Evolutionary conservation across 345 rosid species (phyloP).

Genomic region (Euphorbia lathyris): DNA sequence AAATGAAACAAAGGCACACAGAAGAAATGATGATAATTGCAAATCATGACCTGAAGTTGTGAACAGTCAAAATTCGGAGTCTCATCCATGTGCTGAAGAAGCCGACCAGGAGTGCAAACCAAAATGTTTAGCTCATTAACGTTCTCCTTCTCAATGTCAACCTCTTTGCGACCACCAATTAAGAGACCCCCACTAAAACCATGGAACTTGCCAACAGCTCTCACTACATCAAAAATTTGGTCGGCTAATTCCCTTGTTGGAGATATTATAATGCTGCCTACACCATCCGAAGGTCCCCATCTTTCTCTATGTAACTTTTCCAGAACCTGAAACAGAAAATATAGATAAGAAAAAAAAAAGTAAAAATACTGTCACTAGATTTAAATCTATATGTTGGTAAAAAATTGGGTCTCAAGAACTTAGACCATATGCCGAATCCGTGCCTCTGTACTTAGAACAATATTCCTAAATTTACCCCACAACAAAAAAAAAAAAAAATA

Average conservation of each 20-base stretch:
- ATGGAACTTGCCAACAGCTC: slow-evolving; percentile 70
- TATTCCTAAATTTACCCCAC: not conserved
- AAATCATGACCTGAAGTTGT: slow-evolving; percentile 65
- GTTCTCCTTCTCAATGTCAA: slow-evolving; percentile 70
- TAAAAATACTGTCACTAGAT: not conserved
- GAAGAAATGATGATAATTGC: too few species aligned
- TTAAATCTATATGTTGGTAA: not conserved
- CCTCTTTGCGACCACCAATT: slow-evolving; percentile 87
- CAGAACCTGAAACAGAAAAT: slow-evolving; percentile 43
- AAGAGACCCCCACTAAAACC: slow-evolving; percentile 80
- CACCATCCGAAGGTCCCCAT: slow-evolving; percentile 91
- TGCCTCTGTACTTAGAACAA: too few species aligned
- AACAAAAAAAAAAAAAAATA: too few species aligned
- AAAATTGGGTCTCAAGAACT: not conserved
- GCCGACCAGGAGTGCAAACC: slow-evolving; percentile 95
- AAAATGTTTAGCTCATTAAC: slow-evolving; percentile 77
- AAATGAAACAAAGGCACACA: too few species aligned
- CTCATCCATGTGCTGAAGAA: slow-evolving; percentile 97
- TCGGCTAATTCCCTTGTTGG: slow-evolving; percentile 87
- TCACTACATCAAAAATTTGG: slow-evolving; percentile 78
- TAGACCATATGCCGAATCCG: not conserved
- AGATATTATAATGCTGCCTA: slow-evolving; percentile 86
- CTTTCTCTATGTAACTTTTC: slow-evolving; percentile 78
- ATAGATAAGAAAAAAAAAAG: not conserved
- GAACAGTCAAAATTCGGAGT: slow-evolving; percentile 94